Percentiles rank a stretch among this genome's conserved stretches.
Evolutionary conservation across 179 eudicot genomes (phyloP).

Genomic region (Sideroxylon spinosum): DNA sequence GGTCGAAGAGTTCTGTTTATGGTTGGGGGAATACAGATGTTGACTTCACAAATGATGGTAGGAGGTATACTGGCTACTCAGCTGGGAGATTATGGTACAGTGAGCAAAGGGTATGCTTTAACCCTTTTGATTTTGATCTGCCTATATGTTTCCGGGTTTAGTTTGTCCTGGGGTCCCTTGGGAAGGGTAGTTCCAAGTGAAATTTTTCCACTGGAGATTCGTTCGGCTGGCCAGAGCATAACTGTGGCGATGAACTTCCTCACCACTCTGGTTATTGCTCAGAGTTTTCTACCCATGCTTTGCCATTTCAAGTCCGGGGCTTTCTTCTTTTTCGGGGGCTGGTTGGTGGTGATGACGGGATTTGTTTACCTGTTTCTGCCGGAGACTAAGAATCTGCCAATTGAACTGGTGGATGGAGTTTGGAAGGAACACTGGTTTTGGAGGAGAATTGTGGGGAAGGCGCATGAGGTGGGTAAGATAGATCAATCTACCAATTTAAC

Average conservation of each 20-base stretch:
- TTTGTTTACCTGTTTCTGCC: slow-evolving; percentile 33
- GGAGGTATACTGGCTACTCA: slow-evolving; percentile 23
- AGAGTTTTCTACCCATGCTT: slow-evolving; percentile 33
- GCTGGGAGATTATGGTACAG: slow-evolving; percentile 32
- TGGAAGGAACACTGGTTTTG: slow-evolving; percentile 40
- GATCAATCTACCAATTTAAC: background rate
- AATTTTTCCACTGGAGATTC: slow-evolving; percentile 40
- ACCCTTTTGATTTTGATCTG: slow-evolving; percentile 25
- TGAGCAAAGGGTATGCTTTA: slow-evolving; percentile 27
- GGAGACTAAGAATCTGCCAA: slow-evolving; percentile 37
- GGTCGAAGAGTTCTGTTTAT: slow-evolving; percentile 27
- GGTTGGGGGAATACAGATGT: slow-evolving; percentile 26
- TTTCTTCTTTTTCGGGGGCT: slow-evolving; percentile 39
- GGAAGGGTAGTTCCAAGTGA: slow-evolving; percentile 44
- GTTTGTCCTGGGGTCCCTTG: slow-evolving; percentile 41
- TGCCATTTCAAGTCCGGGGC: slow-evolving; percentile 33
- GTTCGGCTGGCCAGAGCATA: slow-evolving; percentile 48
- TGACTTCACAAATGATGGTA: slow-evolving; percentile 23
- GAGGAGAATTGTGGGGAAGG: slow-evolving; percentile 26
- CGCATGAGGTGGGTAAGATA: background rate
- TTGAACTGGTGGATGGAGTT: slow-evolving; percentile 32
- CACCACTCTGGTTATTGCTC: slow-evolving; percentile 32
- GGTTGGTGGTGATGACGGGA: slow-evolving; percentile 34
- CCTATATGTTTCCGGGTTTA: slow-evolving; percentile 31
- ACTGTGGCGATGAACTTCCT: slow-evolving; percentile 34